These are phyloP conservation scores for Yamadazyma phyllophila DNA, from an alignment of 805 yeast species.

Conservation along the genomic window DNA sequence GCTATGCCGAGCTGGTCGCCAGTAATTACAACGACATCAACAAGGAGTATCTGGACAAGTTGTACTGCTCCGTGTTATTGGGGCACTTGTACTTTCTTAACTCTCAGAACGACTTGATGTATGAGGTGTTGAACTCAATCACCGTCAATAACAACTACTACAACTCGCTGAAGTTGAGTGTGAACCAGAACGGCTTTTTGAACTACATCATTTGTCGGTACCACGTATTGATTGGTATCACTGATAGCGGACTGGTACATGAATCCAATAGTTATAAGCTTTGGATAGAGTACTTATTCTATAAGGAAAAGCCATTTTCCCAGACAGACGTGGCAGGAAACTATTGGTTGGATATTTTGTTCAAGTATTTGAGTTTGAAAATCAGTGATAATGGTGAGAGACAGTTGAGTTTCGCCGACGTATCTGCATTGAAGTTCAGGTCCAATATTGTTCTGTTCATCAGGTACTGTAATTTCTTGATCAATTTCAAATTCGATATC, in stretches of 20 bases:
- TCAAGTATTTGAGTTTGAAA: slow-evolving; percentile 16
- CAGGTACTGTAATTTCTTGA: slow-evolving; percentile 25
- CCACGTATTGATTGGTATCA: slow-evolving; percentile 29
- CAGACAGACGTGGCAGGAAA: slow-evolving; percentile 34
- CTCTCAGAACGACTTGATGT: slow-evolving; percentile 22
- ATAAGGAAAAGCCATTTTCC: slow-evolving; percentile 20
- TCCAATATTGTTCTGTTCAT: slow-evolving; percentile 25
- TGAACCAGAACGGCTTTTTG: slow-evolving; percentile 21
- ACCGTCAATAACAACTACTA: slow-evolving; percentile 12
- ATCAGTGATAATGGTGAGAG: slow-evolving; percentile 18
- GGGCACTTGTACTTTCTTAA: slow-evolving; percentile 35
- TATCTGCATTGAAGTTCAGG: slow-evolving; percentile 20
- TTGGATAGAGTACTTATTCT: slow-evolving; percentile 30
- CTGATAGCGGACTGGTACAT: slow-evolving; percentile 9
- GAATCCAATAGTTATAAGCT: slow-evolving; percentile 15
- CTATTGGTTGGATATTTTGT: slow-evolving; percentile 33
- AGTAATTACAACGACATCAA: slow-evolving; percentile 23
- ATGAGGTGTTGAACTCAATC: slow-evolving; percentile 15
- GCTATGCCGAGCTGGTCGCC: slow-evolving; percentile 24
- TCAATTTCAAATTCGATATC: slow-evolving; percentile 14
- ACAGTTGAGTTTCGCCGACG: slow-evolving; percentile 17
- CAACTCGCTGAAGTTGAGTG: slow-evolving; percentile 14
- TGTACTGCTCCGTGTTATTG: slow-evolving; percentile 31
- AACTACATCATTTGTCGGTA: slow-evolving; percentile 33
- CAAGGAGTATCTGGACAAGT: slow-evolving; percentile 27